phyloP scores from a whole-genome alignment of 345 rosid species.

The Geranium rotundifolium region DNA sequence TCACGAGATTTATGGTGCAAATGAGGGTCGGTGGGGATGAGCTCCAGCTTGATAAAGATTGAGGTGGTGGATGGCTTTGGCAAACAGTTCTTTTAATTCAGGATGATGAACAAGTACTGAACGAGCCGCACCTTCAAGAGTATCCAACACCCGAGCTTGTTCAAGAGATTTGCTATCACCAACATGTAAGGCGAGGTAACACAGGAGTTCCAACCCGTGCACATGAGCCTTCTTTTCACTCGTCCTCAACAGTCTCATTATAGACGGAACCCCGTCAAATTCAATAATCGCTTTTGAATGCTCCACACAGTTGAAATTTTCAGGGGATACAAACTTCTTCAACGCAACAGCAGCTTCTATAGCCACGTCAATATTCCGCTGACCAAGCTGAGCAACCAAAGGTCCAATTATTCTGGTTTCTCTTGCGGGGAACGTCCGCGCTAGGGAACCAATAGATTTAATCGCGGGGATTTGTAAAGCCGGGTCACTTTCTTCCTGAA shows the following conservation, averaged over 20 bases:
- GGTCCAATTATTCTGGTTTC: conserved; percentile 38
- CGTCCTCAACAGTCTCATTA: conserved; percentile 26
- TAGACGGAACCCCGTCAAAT: conserved; percentile 33
- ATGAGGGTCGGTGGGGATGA: conserved; percentile 22
- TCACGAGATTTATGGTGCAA: conserved; percentile 9
- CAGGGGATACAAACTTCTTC: conserved; percentile 41
- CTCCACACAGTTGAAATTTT: conserved; percentile 37
- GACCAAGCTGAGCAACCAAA: conserved; percentile 30
- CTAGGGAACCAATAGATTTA: conserved; percentile 41
- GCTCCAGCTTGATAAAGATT: conserved; percentile 39
- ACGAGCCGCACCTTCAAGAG: conserved; percentile 37
- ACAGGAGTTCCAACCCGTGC: conserved; percentile 31
- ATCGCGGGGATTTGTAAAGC: conserved; percentile 30
- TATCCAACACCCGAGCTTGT: conserved; percentile 38
- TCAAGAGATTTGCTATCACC: conserved; percentile 52
- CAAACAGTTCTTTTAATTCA: conserved; percentile 34
- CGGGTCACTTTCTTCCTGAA: conserved; percentile 26
- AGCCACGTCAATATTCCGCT: conserved; percentile 20
- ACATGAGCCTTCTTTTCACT: conserved; percentile 22
- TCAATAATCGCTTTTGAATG: conserved; percentile 53
- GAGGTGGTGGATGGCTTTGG: conserved; percentile 34
- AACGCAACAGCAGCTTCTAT: conserved; percentile 43
- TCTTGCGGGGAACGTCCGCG: conserved; percentile 46
- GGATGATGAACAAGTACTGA: conserved; percentile 32
- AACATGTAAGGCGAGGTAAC: conserved; percentile 40